phyloP scores from a whole-genome alignment of 352 stramenopile species.

The Phytopythium litorale region DNA sequence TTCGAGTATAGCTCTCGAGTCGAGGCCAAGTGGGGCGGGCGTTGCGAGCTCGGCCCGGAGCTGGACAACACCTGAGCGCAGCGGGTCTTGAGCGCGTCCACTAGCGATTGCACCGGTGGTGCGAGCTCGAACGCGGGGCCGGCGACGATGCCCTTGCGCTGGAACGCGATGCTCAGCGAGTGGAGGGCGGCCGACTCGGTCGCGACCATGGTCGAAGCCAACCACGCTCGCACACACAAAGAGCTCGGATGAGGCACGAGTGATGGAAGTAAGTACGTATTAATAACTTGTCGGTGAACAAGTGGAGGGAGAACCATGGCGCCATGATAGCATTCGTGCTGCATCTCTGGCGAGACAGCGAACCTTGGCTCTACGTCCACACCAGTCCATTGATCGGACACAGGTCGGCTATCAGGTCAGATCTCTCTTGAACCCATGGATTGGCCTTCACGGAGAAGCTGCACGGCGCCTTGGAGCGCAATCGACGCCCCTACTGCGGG shows the following conservation, averaged over 20 bases:
- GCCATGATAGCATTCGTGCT: too few relatives aligned
- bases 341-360: too few relatives aligned
- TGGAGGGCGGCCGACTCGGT: neutral
- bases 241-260: neutral
- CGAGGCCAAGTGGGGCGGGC: neutral
- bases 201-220: neutral
- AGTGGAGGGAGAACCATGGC: too few relatives aligned
- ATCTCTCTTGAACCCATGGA: too few relatives aligned
- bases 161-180: constrained; percentile 1
- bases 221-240: too few relatives aligned
- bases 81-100: constrained; percentile 3
- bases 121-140: neutral
- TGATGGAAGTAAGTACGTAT: neutral
- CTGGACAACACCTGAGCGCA: neutral
- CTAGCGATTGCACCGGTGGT: neutral
- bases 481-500: neutral
- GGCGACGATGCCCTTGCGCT: constrained; percentile 11
- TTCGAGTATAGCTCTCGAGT: constrained; percentile 18
- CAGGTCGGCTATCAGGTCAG: too few relatives aligned
- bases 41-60: neutral
- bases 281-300: neutral
- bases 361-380: too few relatives aligned
- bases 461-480: neutral
- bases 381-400: too few relatives aligned
- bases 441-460: too few relatives aligned